Percentiles rank a stretch among this genome's conserved stretches.
Evolutionary conservation across 2,329 filamentous ascomycete genomes (phyloP).

Genomic region (Pestalotiopsis sp.): DNA sequence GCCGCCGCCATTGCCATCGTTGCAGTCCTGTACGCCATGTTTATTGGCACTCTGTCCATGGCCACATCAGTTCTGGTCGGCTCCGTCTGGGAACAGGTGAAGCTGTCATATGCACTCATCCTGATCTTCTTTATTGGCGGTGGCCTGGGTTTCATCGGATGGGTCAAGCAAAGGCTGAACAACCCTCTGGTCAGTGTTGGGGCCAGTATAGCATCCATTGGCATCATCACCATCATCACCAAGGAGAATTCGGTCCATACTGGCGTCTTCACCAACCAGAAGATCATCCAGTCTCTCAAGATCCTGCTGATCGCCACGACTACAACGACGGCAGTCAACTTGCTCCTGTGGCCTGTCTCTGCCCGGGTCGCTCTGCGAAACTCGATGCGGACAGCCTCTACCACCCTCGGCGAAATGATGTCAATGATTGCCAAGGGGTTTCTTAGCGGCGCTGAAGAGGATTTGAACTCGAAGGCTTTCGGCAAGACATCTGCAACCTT

Average conservation of each 20-base stretch:
- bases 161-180: constrained; percentile 80
- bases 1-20: constrained; percentile 75
- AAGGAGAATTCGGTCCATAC: constrained; percentile 88
- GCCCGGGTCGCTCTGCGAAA: constrained; percentile 74
- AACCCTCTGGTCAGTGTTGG: constrained; percentile 82
- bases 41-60: constrained; percentile 85
- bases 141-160: constrained; percentile 84
- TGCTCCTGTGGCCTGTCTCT: constrained; percentile 77
- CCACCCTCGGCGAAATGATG: constrained; percentile 78
- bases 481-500: constrained; percentile 64
- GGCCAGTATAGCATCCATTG: constrained; percentile 83
- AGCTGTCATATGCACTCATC: constrained; percentile 77
- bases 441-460: constrained; percentile 78
- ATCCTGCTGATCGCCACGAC: constrained; percentile 80
- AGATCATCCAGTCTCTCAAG: constrained; percentile 80
- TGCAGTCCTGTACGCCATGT: constrained; percentile 77
- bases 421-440: constrained; percentile 82
- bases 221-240: constrained; percentile 86
- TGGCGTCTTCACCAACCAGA: constrained; percentile 78
- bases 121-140: constrained; percentile 83
- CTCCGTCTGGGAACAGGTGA: constrained; percentile 63
- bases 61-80: constrained; percentile 81
- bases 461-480: constrained; percentile 70
- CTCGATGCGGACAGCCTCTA: constrained; percentile 74
- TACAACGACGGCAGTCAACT: constrained; percentile 72